Evolutionary conservation across 2,329 filamentous ascomycete genomes (phyloP), one percentile per base, ranked within the genome.

Genomic region (Coniochaeta sp.): DNA sequence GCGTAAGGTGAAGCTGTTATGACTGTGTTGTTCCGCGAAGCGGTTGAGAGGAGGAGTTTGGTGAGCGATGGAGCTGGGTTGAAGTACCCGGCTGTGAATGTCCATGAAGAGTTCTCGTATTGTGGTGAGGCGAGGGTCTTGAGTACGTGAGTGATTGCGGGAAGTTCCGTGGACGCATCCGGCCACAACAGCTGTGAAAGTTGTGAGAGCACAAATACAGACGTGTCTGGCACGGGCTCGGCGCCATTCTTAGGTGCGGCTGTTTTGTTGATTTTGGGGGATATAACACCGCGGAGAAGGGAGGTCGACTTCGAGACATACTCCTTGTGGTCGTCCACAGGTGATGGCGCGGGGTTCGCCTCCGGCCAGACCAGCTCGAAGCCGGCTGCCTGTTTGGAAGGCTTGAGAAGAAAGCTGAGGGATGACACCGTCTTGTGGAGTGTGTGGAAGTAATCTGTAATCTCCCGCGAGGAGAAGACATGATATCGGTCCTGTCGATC

Each of bases 41-140:
- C 79, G 0, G 89, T 91, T 6, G 78, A 75, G 28, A 99, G 82
- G 0, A 99, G 76, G 1, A 96, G 79, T 33, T 85, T 81, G 2
- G 89, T 91, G 18, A 97, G 81, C 4, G 85, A 83, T 0, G 91
- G 87, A 6, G 91, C 91, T 52, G 95, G 95, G 72, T 99, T 99
- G 74, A 99, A 99, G 72, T 99, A 99, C 50, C 94, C 94, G 0
- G 94, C 94, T 1, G 94, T 97, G 67, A 99, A 97, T 0, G 90
- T 94, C 94, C 94, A 99, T 13, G 83, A 86, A 0, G 87, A 88
- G 30, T 81, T 78, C 9, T 76, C 72, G 60, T 89, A 87, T 6
- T 77, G 71, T 0, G 86, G 78, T 0, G 68, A 71, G 0, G 85
- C 77, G 3, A 96, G 77, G 1, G 79, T 80, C 40, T 79, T 78